Evolutionary conservation across 1,284 basidiomycete genomes (phyloP), one percentile per base, ranked within the genome.

Genomic region (Vanrija pseudolonga): DNA sequence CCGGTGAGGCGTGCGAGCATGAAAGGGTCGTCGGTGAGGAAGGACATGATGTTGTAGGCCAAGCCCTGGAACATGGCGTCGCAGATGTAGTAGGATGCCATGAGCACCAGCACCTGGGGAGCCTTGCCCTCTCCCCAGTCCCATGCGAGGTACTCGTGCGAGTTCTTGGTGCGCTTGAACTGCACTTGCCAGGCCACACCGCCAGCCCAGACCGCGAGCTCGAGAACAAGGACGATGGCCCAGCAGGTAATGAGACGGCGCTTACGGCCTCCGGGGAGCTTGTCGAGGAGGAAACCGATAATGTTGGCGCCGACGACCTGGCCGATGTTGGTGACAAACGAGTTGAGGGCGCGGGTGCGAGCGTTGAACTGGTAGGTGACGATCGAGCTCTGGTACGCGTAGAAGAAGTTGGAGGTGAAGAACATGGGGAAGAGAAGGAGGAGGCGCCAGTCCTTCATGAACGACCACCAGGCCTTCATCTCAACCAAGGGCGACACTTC

Each of bases 41-140:
- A 43, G 18, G 59, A 57, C 61, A 64, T 61, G 50, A 59, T 66
- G 56, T 59, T 66, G 62, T 69, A 75, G 12, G 68, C 69, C 17
- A 70, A 67, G 39, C 72, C 74, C 44, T 77, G 74, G 64, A 66
- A 75, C 18, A 67, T 54, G 2, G 74, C 63, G 50, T 77, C 75
- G 45, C 62, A 67, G 32, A 72, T 57, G 51, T 74, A 74, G 56
- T 71, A 61, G 45, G 57, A 61, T 18, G 28, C 44, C 26, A 51
- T 28, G 50, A 51, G 50, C 3, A 28, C 50, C 15, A 51, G 50
- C 8, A 41, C 41, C 52, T 43, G 19, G 23, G 40, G 32, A 20
- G 55, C 49, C 19, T 22, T 6, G 11, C 24, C 14, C 19, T 45
- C 24, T 7, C 6, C n/a, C 22, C 24, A 45, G 17, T 26, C 41